Percentiles rank a stretch among this genome's conserved stretches.
Conservation (phyloP, 2,329 filamentous ascomycete genomes). For the Neonectria sp. region DNA sequence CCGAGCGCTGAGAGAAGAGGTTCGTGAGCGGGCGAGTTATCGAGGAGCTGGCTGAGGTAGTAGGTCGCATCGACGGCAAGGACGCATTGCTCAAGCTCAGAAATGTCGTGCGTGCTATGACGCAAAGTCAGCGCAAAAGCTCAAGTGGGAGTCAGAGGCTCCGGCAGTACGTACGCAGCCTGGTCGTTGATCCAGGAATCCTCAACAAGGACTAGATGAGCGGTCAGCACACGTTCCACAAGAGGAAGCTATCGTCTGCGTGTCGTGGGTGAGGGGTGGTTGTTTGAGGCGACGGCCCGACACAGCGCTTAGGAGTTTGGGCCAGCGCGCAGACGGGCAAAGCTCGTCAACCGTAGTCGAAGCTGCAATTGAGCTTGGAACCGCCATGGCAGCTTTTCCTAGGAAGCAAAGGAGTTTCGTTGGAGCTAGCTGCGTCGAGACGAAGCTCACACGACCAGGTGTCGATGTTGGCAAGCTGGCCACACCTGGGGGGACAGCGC, state of each 20-base stretch:
- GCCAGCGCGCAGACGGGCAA: conserved; percentile 16
- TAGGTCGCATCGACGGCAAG: conserved; percentile 92
- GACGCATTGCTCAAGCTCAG: conserved; percentile 80
- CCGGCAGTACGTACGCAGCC: conserved; percentile 51
- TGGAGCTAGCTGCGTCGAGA: conserved; percentile 23
- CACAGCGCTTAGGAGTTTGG: conserved; percentile 18
- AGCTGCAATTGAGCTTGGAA: conserved; percentile 44
- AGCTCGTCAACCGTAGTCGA: conserved; percentile 22
- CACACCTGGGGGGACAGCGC: conserved; percentile 15
- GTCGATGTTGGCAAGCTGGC: conserved; percentile 30
- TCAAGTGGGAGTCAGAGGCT: conserved; percentile 14
- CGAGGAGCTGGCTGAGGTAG: conserved; percentile 86
- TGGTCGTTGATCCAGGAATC: conserved; percentile 58
- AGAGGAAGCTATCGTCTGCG: conserved; percentile 4
- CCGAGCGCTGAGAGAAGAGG: conserved; percentile 92
- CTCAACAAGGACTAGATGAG: conserved; percentile 53
- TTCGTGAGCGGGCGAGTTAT: conserved; percentile 80
- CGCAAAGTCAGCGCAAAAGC: conserved; percentile 40
- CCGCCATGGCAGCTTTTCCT: conserved; percentile 19
- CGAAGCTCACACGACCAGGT: conserved; percentile 25
- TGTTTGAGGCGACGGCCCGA: conserved; percentile 20
- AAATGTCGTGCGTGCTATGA: conserved; percentile 72
- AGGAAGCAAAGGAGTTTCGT: conserved; percentile 17
- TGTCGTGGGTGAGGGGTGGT: conserved; percentile 20
- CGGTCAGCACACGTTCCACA: conserved; percentile 39